A percentile compares a stretch with the other conserved stretches of the same genome.
Conservation (phyloP, 73 alveolate species). For the Blepharisma stoltei region DNA sequence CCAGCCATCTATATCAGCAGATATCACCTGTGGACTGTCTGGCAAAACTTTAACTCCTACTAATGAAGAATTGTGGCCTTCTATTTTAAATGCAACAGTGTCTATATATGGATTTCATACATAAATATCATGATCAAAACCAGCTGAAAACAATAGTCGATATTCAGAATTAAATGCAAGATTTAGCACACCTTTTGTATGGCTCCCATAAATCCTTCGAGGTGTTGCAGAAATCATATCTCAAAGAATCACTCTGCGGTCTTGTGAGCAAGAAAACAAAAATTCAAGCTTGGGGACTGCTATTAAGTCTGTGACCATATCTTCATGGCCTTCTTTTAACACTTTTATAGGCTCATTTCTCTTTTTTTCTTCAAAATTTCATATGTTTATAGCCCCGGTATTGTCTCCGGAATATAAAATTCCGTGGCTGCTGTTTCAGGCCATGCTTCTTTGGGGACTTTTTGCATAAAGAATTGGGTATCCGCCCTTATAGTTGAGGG, state of each 20-base stretch:
- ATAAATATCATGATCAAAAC: slow-evolving; percentile 80
- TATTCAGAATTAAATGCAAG: slow-evolving; percentile 68
- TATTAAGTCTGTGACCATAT: slow-evolving; percentile 71
- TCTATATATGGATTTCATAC: slow-evolving; percentile 90
- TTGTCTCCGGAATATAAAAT: slow-evolving; percentile 71
- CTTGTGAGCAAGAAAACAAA: slow-evolving; percentile 73
- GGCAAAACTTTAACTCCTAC: slow-evolving; percentile 67
- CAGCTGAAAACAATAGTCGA: slow-evolving; percentile 70
- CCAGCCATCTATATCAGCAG: slow-evolving; percentile 72
- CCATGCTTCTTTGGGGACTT: slow-evolving; percentile 57
- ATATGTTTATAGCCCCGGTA: slow-evolving; percentile 65
- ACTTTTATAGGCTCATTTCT: slow-evolving; percentile 47
- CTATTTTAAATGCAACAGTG: slow-evolving; percentile 56
- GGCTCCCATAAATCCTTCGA: slow-evolving; percentile 68
- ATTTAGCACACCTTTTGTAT: slow-evolving; percentile 72
- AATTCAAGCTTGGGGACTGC: slow-evolving; percentile 74
- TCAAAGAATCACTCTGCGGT: slow-evolving; percentile 66
- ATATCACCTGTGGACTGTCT: slow-evolving; percentile 63
- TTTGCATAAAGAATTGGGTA: slow-evolving; percentile 40
- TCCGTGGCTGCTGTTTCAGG: slow-evolving; percentile 71
- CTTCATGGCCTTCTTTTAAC: slow-evolving; percentile 63
- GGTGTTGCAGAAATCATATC: slow-evolving; percentile 65
- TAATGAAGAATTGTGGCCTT: slow-evolving; percentile 70
- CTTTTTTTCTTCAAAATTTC: slow-evolving; percentile 66
- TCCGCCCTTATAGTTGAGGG: slow-evolving; percentile 57